Base-by-base conservation (phyloP, 768 basidiomycete species). In the Tephrocybe sp. region DNA sequence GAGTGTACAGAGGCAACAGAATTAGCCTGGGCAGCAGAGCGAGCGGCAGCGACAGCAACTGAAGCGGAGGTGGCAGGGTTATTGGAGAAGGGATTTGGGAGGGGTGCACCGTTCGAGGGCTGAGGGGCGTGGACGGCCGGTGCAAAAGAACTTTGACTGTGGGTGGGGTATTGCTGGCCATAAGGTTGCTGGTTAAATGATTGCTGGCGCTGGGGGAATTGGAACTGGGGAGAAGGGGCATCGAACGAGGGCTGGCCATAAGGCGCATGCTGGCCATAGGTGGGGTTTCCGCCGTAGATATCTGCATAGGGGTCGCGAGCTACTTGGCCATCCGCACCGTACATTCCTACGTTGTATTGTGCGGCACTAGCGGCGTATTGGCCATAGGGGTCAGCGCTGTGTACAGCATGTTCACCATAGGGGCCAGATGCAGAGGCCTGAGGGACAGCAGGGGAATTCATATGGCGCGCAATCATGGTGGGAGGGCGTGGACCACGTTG, bases 381-480 rank as follows among this genome's bases (percentile, higher is more conserved):
- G 19, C 52, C 50, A 24, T 60, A 62, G 5, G 58, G 54, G 38
- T 55, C 52, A 5, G 45, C 37, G 16, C 51, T 51, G 31, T 48
- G 37, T 9, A 35, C 15, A 11, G 53, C 44, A 27, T 57, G 27
- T 27, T 56, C 54, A 30, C 47, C 27, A 26, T 62, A 59, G 3
- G 58, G 58, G 15, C 26, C 27, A 0, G 49, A 45, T 16, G 56
- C 51, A 5, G 55, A 54, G 12, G 49, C 37, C 15, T 49, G 46
- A 4, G 59, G 55, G 15, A 54, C 44, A n/a, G 63, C 51, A 8
- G 56, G 58, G 9, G 60, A 49, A 3, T 54, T 49, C 16, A 60
- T 52, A 39, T 60, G 63, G 2, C 64, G 63, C 43, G 64, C 63
- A 27, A 67, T 67, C 65, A 66, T 69, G 16, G 59, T 60, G 1